Base-by-base conservation (phyloP, 2,329 filamentous ascomycete species). In the Teratosphaeria gauchensis region DNA sequence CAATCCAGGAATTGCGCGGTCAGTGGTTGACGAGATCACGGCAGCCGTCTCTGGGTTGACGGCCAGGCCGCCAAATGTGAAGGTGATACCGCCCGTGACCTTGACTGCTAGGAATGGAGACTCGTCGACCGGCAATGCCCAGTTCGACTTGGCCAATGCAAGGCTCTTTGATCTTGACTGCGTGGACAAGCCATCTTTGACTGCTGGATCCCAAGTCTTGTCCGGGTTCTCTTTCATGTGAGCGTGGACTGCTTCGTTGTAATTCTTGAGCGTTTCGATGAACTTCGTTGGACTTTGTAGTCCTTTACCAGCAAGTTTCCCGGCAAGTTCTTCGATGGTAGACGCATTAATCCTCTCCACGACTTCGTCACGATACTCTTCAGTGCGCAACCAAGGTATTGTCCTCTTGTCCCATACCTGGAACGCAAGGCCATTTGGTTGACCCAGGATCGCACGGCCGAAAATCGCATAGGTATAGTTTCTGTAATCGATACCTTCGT, bases 391-490 rank as follows among this genome's bases (percentile, higher is more conserved):
- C 81, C 80, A 84, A 0, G 70, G 69, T 12, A 75, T 76, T 0
- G 74, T 77, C 14, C 77, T 70, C 0, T 76, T 71, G 64, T 88
- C 85, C 82, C 83, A 88, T 0, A 88, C 68, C 67, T 88, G 85
- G 64, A 86, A 88, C 0, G 82, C 85, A 8, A 80, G 68, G 5
- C 81, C 77, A 0, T 77, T 76, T 0, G 83, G 82, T 63, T 88
- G 85, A 14, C 73, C 70, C 19, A 87, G 72, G 54, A 88, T 86
- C 9, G 80, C 83, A 14, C 78, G 73, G 0, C 85, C 85, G 64
- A 87, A 86, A 63, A 81, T 81, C 30, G 85, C 85, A 64, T 88
- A 88, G 0, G 85, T 88, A 65, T 82, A 87, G 66, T 88, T 88
- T 2, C 84, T 75, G 62, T 87, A 69, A 63, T 88, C 85, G 8